Percentiles rank a stretch among this genome's conserved stretches.
Conservation (phyloP, 192 early-diverging fungal species). For the Linnemannia hyalina region DNA sequence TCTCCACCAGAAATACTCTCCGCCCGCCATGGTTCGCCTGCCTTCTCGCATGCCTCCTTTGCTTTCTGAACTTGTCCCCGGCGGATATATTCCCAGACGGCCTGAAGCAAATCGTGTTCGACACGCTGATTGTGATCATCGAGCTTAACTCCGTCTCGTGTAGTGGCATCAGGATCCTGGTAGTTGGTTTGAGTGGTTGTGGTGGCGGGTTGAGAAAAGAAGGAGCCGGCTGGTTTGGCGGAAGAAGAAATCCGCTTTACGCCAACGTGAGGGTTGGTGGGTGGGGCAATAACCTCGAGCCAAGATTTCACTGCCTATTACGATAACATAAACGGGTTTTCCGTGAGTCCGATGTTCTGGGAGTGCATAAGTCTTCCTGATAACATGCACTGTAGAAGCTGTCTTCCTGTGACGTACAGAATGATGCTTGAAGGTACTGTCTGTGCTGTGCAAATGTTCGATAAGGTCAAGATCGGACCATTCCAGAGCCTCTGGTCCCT, state of each 20-base stretch:
- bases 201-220: conserved; percentile 5
- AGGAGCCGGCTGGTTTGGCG: neutral
- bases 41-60: conserved; percentile 77
- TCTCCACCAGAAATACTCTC: conserved; percentile 80
- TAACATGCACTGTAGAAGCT: neutral
- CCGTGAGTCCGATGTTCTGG: neutral
- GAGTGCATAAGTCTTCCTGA: neutral
- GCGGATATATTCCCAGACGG: conserved; percentile 84
- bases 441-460: conserved; percentile 29
- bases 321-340: neutral
- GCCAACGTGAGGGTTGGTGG: neutral
- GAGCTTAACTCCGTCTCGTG: conserved; percentile 37
- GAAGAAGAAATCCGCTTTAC: conserved; percentile 9
- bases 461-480: conserved; percentile 48
- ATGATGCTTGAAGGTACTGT: conserved; percentile 36
- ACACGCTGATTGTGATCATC: conserved; percentile 34
- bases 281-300: conserved; percentile 44
- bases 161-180: conserved; percentile 37
- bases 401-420: conserved; percentile 9
- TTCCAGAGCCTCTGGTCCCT: conserved; percentile 19
- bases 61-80: conserved; percentile 77
- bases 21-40: conserved; percentile 85
- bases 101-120: conserved; percentile 69
- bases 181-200: conserved; percentile 5
- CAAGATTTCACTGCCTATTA: conserved; percentile 46